A percentile compares a stretch with the other conserved stretches of the same genome.
phyloP scores from a whole-genome alignment of 139 green algal species.

The Tetraselmis chui region DNA sequence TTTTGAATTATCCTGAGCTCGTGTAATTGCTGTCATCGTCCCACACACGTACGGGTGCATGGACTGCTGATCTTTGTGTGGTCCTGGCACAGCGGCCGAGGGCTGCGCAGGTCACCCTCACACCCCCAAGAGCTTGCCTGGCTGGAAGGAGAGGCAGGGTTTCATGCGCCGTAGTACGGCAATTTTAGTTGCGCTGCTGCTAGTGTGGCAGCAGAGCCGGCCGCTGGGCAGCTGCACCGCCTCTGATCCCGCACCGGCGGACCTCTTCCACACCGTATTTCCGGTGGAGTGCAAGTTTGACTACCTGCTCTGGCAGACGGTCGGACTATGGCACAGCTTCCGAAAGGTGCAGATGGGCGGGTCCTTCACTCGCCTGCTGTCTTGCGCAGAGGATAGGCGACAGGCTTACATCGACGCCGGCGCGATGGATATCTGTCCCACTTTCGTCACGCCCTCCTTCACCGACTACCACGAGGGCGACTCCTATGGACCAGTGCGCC shows the following conservation, averaged over 20 bases:
- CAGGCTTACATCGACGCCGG: not conserved
- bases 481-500: not conserved
- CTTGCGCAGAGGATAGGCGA: not conserved
- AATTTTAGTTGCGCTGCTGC: too few species aligned
- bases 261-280: not conserved
- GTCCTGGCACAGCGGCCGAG: too few species aligned
- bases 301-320: not conserved
- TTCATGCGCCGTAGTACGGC: too few species aligned
- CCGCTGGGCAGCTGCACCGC: too few species aligned
- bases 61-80: too few species aligned
- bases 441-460: not conserved
- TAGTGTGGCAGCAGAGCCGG: too few species aligned
- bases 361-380: not conserved
- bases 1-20: too few species aligned
- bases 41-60: too few species aligned
- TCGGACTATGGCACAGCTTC: not conserved
- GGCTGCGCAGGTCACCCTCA: too few species aligned
- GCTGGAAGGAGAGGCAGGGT: too few species aligned
- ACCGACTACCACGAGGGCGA: not conserved
- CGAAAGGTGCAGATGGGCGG: not conserved
- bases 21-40: too few species aligned
- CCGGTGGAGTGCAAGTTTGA: not conserved
- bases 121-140: too few species aligned
- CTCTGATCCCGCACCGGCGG: not conserved
- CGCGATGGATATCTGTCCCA: not conserved